Evolutionary conservation across 192 early-diverging fungal genomes (phyloP).

Genomic region (Entomortierella beljakovae): DNA sequence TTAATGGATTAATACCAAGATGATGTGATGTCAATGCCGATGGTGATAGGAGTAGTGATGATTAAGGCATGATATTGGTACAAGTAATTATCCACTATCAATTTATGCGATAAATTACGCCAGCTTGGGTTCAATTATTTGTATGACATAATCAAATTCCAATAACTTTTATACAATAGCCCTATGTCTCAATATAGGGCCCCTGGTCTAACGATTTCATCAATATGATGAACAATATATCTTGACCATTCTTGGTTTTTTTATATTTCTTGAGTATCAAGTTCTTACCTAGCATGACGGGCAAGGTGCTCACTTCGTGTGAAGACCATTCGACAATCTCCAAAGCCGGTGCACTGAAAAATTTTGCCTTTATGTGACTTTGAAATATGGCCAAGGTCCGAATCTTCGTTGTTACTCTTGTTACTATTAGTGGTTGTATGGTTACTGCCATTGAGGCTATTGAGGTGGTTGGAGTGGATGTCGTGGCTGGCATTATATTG

Average conservation of each 20-base stretch:
- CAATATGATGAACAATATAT: background rate
- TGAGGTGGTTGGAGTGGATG: background rate
- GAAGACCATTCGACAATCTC: conserved; percentile 66
- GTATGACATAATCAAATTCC: background rate
- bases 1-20: background rate
- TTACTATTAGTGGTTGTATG: conserved; percentile 15
- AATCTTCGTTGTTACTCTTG: conserved; percentile 3
- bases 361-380: conserved; percentile 51
- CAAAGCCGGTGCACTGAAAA: conserved; percentile 67
- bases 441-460: conserved; percentile 18
- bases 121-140: background rate
- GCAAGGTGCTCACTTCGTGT: conserved; percentile 67
- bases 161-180: too few relatives aligned
- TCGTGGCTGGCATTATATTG: conserved; percentile 5
- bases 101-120: background rate
- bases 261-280: background rate
- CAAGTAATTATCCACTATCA: too few relatives aligned
- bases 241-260: too few relatives aligned
- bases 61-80: too few relatives aligned
- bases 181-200: too few relatives aligned
- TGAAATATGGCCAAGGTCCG: conserved; percentile 2
- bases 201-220: background rate
- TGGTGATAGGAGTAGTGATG: too few relatives aligned
- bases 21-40: background rate
- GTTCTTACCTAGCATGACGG: conserved; percentile 60